Evolutionary conservation across 2,329 filamentous ascomycete species (phyloP).

Genomic region (Cryphonectria parasitica): DNA sequence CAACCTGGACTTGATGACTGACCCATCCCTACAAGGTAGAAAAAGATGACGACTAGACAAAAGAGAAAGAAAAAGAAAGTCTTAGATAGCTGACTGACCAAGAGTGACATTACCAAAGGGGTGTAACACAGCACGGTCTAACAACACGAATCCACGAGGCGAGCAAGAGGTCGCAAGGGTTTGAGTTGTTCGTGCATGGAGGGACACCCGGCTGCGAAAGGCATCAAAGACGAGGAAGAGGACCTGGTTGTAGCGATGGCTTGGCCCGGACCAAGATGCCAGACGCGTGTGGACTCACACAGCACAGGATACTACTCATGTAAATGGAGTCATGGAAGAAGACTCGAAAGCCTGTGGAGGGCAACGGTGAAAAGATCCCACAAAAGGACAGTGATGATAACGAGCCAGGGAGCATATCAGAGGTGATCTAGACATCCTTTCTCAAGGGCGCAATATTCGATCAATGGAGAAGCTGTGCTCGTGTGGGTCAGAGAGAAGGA

Average conservation of each 20-base stretch:
- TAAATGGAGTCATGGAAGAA: neutral
- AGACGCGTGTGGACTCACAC: neutral
- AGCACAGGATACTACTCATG: neutral
- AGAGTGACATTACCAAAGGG: neutral
- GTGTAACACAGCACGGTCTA: neutral
- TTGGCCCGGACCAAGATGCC: neutral
- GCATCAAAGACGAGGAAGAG: neutral
- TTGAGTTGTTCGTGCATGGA: neutral
- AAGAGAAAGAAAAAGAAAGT: neutral
- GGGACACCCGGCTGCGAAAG: neutral
- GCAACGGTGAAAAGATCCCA: neutral
- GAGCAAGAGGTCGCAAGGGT: neutral
- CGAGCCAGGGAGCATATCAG: neutral
- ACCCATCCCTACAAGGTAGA: neutral
- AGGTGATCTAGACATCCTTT: neutral
- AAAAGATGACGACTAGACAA: neutral
- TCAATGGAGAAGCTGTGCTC: slow-evolving; percentile 6
- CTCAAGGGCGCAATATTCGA: neutral
- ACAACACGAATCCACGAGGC: neutral
- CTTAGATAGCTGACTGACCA: neutral
- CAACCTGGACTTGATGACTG: neutral
- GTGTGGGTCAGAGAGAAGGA: slow-evolving; percentile 1
- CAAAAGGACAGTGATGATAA: neutral
- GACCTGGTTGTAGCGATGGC: neutral
- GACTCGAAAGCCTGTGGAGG: neutral